Evolutionary conservation across 139 green algal species (phyloP).

Genomic region (Chlamydomonas asymmetrica): DNA sequence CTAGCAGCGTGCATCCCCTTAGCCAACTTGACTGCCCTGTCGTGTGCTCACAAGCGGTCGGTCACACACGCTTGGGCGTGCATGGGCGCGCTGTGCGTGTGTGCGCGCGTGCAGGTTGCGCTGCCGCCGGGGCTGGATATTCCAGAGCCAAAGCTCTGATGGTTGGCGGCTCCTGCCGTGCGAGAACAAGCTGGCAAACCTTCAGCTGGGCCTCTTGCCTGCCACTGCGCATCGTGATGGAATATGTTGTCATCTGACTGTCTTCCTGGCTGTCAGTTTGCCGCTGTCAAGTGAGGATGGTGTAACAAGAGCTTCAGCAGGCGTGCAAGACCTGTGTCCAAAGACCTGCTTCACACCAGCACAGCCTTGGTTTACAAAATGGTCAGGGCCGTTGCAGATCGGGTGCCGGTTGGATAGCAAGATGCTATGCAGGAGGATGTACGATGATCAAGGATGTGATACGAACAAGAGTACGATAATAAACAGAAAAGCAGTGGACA

Average conservation of each 20-base stretch:
- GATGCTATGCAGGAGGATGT: slow-evolving; percentile 1
- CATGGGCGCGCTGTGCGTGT: no score
- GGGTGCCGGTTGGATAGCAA: background rate
- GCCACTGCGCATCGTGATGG: background rate
- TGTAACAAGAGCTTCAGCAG: background rate
- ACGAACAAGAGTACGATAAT: background rate
- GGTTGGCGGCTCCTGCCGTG: no score
- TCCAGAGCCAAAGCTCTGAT: no score
- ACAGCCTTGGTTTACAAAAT: background rate
- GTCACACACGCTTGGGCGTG: no score
- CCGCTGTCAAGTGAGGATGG: background rate
- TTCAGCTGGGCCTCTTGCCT: no score
- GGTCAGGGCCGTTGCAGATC: background rate
- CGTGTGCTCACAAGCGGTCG: no score
- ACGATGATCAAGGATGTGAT: background rate
- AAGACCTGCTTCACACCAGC: background rate
- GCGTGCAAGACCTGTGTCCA: background rate
- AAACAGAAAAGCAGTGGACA: background rate
- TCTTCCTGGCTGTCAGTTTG: background rate
- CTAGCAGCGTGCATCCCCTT: no score
- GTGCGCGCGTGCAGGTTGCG: no score
- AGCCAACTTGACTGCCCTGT: no score
- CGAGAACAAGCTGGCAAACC: no score
- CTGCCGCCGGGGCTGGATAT: no score
- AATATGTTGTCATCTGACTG: background rate